Percentiles rank a stretch among this genome's conserved stretches.
Conservation (phyloP, 257 asterid species). For the Forsythia viridissima region DNA sequence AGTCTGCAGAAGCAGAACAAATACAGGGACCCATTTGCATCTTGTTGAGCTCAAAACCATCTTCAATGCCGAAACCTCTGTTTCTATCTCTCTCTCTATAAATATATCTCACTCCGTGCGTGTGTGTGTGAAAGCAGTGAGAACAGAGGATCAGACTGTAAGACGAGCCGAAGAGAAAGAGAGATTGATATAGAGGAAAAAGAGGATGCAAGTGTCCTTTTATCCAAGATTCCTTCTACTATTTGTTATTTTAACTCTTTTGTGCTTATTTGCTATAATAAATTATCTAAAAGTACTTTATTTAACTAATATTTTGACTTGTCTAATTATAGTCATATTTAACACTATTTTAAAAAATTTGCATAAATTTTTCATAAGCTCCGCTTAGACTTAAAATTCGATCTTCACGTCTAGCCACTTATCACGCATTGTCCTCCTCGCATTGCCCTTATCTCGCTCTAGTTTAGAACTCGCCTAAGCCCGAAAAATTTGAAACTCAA, state of each 20-base stretch:
- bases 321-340: too few species aligned
- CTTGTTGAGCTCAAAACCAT: conserved; percentile 37
- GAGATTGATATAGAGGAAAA: conserved; percentile 22
- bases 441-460: too few species aligned
- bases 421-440: too few species aligned
- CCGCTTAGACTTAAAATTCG: too few species aligned
- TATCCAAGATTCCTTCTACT: conserved; percentile 28
- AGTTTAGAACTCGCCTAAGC: too few species aligned
- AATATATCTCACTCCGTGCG: background rate
- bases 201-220: conserved; percentile 38
- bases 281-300: background rate
- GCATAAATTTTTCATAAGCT: too few species aligned
- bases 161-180: background rate
- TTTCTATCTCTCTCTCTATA: background rate
- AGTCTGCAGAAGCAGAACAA: conserved; percentile 20
- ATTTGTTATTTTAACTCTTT: background rate
- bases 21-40: conserved; percentile 28
- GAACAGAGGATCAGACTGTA: background rate
- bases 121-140: background rate
- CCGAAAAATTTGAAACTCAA: too few species aligned
- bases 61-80: conserved; percentile 28
- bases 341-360: too few species aligned
- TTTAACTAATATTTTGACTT: too few species aligned
- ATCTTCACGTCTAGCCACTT: too few species aligned
- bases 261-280: background rate